Percentiles rank a stretch among this genome's conserved stretches.
These are phyloP conservation scores for Paraconiothyrium brasiliense DNA, from an alignment of 2,329 filamentous ascomycete species.

Conservation along the genomic window DNA sequence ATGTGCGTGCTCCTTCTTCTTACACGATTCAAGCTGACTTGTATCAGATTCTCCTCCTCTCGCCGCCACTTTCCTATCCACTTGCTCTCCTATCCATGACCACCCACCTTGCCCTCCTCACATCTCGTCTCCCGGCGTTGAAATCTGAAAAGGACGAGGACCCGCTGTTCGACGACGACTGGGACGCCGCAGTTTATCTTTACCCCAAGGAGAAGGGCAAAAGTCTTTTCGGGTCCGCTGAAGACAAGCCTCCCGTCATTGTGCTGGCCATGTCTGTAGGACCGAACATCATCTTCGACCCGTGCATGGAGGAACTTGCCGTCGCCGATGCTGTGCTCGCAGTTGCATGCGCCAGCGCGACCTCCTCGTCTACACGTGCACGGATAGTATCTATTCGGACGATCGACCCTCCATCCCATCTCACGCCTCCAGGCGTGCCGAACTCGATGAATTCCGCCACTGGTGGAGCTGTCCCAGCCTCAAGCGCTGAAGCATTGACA, in stretches of 20 bases:
- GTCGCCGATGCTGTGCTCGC: constrained; percentile 91
- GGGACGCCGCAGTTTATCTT: constrained; percentile 81
- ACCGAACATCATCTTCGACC: constrained; percentile 92
- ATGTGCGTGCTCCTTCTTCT: constrained; percentile 67
- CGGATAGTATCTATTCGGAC: constrained; percentile 57
- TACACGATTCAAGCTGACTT: constrained; percentile 15
- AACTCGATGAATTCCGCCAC: constrained; percentile 58
- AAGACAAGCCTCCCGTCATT: constrained; percentile 79
- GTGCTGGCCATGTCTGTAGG: constrained; percentile 88
- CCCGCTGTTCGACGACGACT: constrained; percentile 97
- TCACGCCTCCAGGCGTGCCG: constrained; percentile 59
- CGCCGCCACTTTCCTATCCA: constrained; percentile 91
- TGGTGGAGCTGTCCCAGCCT: constrained; percentile 50
- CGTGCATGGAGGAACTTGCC: constrained; percentile 87
- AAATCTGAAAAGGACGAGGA: constrained; percentile 94
- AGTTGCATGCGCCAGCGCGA: constrained; percentile 71
- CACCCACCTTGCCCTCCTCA: constrained; percentile 89
- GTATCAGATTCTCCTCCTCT: constrained; percentile 84
- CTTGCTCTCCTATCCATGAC: constrained; percentile 92
- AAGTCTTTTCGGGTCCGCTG: constrained; percentile 21
- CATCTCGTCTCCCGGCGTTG: constrained; percentile 82
- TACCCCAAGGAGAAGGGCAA: constrained; percentile 66
- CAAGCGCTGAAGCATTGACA: constrained; percentile 52
- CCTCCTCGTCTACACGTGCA: constrained; percentile 33
- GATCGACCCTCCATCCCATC: constrained; percentile 60